These are phyloP conservation scores for Mariannaea elegans DNA, from an alignment of 2,329 filamentous ascomycete species.

Conservation along the genomic window DNA sequence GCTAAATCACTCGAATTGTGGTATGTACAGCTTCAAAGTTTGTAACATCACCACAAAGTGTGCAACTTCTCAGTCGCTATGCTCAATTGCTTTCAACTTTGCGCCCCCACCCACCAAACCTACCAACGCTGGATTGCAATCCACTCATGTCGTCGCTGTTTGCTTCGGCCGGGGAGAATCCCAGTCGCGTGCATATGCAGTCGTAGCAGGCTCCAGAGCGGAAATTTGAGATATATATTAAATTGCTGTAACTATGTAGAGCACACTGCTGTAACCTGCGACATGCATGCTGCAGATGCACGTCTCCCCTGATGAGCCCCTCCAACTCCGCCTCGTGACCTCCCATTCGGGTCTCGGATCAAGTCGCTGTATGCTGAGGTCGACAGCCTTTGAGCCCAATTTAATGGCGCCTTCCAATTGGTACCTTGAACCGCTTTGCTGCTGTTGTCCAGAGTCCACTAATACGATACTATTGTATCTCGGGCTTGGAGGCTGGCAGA, in stretches of 20 bases:
- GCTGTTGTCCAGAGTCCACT: background rate
- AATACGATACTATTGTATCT: background rate
- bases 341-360: slow-evolving; percentile 1
- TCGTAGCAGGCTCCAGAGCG: background rate
- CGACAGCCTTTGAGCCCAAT: background rate
- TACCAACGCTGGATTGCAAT: too few relatives aligned
- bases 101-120: too few relatives aligned
- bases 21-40: background rate
- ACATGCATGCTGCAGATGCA: slow-evolving; percentile 19
- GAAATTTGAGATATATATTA: background rate
- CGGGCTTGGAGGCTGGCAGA: background rate
- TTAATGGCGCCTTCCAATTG: background rate
- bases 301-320: slow-evolving; percentile 4
- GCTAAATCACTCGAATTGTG: too few relatives aligned
- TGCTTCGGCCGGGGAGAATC: slow-evolving; percentile 14
- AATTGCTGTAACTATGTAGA: background rate
- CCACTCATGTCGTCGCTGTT: slow-evolving; percentile 20
- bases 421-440: slow-evolving; percentile 1
- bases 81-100: slow-evolving; percentile 21
- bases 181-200: slow-evolving; percentile 5
- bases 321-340: slow-evolving; percentile 13
- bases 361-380: slow-evolving; percentile 2
- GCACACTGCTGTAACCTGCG: slow-evolving; percentile 7
- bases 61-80: slow-evolving; percentile 15
- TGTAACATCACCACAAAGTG: too few relatives aligned